Percentiles rank a stretch among this genome's conserved stretches.
Evolutionary conservation across 768 basidiomycete genomes (phyloP).

Genomic region (Dentipellis sp.): DNA sequence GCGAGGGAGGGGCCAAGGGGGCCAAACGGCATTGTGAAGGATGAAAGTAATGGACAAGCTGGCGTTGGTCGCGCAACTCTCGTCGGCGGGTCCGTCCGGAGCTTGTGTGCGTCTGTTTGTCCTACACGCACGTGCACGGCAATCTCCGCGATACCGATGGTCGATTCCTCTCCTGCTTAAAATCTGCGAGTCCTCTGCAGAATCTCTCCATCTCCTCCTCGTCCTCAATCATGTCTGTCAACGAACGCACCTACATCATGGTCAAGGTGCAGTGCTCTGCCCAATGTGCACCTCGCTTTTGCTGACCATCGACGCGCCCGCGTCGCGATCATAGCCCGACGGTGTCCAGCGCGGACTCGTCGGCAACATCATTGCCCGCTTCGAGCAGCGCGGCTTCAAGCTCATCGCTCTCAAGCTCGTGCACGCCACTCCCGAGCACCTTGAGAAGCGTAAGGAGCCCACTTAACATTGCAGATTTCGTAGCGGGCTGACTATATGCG

Average conservation of each 20-base stretch:
- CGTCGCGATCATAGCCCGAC: conserved; percentile 63
- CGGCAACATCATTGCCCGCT: conserved; percentile 91
- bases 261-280: conserved; percentile 62
- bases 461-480: background rate
- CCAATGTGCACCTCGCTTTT: conserved; percentile 1
- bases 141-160: conserved; percentile 9
- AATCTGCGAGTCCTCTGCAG: conserved; percentile 14
- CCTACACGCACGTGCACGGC: conserved; percentile 17
- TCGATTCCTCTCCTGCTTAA: conserved; percentile 18
- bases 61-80: background rate
- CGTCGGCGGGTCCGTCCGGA: conserved; percentile 18
- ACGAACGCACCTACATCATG: conserved; percentile 98
- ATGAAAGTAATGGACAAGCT: conserved; percentile 3
- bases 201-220: conserved; percentile 16
- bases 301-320: background rate
- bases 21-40: conserved; percentile 32
- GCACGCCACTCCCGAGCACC: conserved; percentile 70
- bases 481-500: background rate
- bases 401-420: conserved; percentile 91
- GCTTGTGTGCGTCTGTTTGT: conserved; percentile 37
- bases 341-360: conserved; percentile 95
- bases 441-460: conserved; percentile 66
- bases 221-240: conserved; percentile 46
- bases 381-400: conserved; percentile 98
- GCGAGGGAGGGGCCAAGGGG: conserved; percentile 72